Evolutionary conservation across 257 asterid species (phyloP).

Genomic region (Leonotis leonurus): DNA sequence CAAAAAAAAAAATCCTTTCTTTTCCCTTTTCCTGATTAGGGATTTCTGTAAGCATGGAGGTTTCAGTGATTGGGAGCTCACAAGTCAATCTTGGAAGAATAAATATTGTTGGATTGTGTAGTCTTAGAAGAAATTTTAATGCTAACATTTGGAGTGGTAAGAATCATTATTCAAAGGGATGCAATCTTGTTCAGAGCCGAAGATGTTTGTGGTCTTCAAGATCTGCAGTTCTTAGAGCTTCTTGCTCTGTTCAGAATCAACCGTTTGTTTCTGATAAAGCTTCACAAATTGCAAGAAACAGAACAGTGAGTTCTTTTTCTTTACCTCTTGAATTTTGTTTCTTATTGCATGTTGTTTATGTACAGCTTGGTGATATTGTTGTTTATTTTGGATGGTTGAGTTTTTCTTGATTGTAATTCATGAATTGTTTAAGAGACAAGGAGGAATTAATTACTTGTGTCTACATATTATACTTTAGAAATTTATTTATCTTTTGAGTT

Average conservation of each 20-base stretch:
- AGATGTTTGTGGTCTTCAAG: slow-evolving; percentile 30
- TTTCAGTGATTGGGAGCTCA: slow-evolving; percentile 60
- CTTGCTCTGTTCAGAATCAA: slow-evolving; percentile 33
- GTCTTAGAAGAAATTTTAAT: slow-evolving; percentile 41
- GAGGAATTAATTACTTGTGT: too few species aligned
- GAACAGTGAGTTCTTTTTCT: slow-evolving; percentile 18
- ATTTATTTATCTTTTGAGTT: neutral
- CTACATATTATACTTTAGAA: neutral
- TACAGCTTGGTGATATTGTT: neutral
- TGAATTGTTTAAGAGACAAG: neutral
- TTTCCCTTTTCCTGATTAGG: neutral
- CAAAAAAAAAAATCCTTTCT: neutral
- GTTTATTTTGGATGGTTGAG: slow-evolving; percentile 14
- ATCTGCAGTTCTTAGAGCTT: slow-evolving; percentile 38
- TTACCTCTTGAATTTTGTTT: too few species aligned
- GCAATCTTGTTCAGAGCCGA: slow-evolving; percentile 25
- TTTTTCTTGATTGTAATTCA: too few species aligned
- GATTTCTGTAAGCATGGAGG: slow-evolving; percentile 42
- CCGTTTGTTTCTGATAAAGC: slow-evolving; percentile 27
- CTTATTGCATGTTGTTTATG: neutral
- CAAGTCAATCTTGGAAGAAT: slow-evolving; percentile 43
- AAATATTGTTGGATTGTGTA: slow-evolving; percentile 38
- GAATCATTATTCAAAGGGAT: slow-evolving; percentile 18
- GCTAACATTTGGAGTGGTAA: slow-evolving; percentile 19
- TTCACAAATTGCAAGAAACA: slow-evolving; percentile 26